Base-by-base conservation (phyloP, 2,329 filamentous ascomycete genomes). In the Clarireedia monteithiana region DNA sequence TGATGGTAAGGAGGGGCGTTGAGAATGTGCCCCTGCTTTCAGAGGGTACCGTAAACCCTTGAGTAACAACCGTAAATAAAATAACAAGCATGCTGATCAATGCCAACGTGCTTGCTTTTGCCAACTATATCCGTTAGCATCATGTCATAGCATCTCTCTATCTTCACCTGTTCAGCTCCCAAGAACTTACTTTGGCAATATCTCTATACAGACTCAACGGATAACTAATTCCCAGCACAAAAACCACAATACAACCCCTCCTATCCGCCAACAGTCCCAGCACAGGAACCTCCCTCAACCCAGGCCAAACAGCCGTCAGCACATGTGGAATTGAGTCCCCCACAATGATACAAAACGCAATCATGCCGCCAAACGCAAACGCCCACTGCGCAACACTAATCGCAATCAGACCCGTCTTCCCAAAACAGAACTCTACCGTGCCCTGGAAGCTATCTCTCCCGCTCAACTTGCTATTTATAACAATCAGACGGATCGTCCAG, bases 311-410 rank as follows among this genome's bases (percentile, higher is more conserved):
- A 4, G 91, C 89, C 48, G 78, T 74, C 66, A 97, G 71, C 48
- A 99, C 94, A 70, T 91, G 89, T 3, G 94, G 94, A 68, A 99
- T 96, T 0, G 89, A 91, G 71, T 99, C 94, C 58, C 94, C 94
- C 9, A 99, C 88, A 67, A 99, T 96, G 66, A 99, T 91, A 63
- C 91, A 94, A 71, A 97, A 99, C 14, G 94, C 94, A 55, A 99
- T 84, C 94, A 99, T 99, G 62, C 94, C 94, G 56, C 94, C 94
- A 75, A 97, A 99, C 2, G 94, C 94, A 78, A 99, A 99, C 27
- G 90, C 86, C 92, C 92, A 99, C 75, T 99, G 94, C 50, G 94
- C 94, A 59, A 97, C 62, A 59, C 76, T 80, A 63, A 99, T 96
- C 58, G 94, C 92, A 62, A 99, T 83, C 55, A 99, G 77, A 0